Evolutionary conservation across 306 rosid genomes (phyloP), one percentile per base, ranked within the genome.

Genomic region (Ziziphus jujuba): DNA sequence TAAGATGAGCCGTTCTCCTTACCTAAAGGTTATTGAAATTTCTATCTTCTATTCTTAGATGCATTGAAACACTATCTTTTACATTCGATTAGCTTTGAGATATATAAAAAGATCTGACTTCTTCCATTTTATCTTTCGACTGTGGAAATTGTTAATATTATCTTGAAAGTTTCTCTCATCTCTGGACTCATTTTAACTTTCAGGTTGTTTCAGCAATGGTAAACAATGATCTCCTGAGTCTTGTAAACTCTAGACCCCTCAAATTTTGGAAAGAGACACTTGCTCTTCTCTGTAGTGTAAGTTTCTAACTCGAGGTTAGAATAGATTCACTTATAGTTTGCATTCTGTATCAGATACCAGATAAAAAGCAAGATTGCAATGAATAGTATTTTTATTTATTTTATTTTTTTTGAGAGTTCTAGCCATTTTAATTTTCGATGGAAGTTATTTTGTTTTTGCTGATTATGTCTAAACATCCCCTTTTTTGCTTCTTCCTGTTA

Each of bases 251-350:
- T 10, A 90, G 97, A 69, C 99, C 99, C 45, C 91, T 95, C 25
- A 95, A 90, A 60, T 90, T 87, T 76, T 95, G 99, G 99, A 95
- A 90, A 79, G 97, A 95, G 81, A 95, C 99, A 54, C 99, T 95
- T 70, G 97, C 99, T 67, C 96, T 95, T 83, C 97, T 95, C 31
- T 95, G 99, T 75, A 95, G 95, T 78, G 99, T 95, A 87, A 84
- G 99, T 87, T 70, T 69, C 24, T 11, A 58, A 22, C 58, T 59
- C 33, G 38, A 28, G 3, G 40, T 65, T 61, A 9, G 43, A 34
- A 59, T 66, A 24, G 11, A 22, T 45, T 40, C 7, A 40, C 14
- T 8, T 10, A 40, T 40, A 40, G 12, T 40, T 40, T 40, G 3
- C 45, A 9, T 40, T 40, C 14, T 40, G 12, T 28, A 28, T 4